Evolutionary conservation across 495 filamentous ascomycete species (phyloP).

Genomic region (Podospora australis): DNA sequence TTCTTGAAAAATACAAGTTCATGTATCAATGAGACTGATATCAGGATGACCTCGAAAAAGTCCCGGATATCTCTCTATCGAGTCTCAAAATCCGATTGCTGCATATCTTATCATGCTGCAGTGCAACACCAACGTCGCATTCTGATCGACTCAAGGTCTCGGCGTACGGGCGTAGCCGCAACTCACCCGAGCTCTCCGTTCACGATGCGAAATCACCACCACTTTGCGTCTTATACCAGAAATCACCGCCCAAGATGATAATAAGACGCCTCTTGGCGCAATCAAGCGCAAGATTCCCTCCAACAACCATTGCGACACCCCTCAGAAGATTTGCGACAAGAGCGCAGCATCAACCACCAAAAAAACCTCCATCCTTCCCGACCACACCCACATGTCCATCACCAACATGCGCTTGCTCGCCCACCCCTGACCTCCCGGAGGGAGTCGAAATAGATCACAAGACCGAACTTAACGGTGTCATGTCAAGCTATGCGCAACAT

Average conservation of each 20-base stretch:
- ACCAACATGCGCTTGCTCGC: slow-evolving; percentile 63
- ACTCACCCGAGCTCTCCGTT: too few relatives aligned
- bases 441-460: slow-evolving; percentile 70
- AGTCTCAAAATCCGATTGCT: neutral
- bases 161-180: too few relatives aligned
- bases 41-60: too few relatives aligned
- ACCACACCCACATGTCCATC: slow-evolving; percentile 60
- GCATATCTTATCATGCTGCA: neutral
- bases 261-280: too few relatives aligned
- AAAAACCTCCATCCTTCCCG: slow-evolving; percentile 32
- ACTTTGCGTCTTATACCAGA: too few relatives aligned
- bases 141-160: too few relatives aligned
- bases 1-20: too few relatives aligned
- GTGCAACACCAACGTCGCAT: too few relatives aligned
- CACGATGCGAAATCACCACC: too few relatives aligned
- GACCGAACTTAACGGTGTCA: slow-evolving; percentile 62
- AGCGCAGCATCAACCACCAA: too few relatives aligned
- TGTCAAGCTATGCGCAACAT: slow-evolving; percentile 75
- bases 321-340: slow-evolving; percentile 1
- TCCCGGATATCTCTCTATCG: neutral
- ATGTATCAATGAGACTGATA: too few relatives aligned
- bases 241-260: too few relatives aligned
- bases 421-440: slow-evolving; percentile 56
- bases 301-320: slow-evolving; percentile 2
- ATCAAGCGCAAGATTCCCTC: neutral